Evolutionary conservation across 306 rosid genomes (phyloP).

Genomic region (Trichosanthes cucumerina): DNA sequence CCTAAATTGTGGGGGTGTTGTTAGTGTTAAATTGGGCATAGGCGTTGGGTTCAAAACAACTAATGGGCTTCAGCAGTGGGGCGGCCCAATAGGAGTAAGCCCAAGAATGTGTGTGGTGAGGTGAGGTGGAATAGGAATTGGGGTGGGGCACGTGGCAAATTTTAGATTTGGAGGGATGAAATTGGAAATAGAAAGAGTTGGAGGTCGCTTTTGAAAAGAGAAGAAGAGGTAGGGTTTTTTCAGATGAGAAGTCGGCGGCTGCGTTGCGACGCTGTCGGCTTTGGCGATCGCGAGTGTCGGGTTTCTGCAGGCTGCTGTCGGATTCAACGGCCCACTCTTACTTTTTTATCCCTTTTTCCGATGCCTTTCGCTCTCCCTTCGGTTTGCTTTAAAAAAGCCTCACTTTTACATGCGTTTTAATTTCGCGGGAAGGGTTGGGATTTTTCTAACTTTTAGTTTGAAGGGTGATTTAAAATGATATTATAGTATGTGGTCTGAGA

Average conservation of each 20-base stretch:
- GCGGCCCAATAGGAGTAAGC: not conserved
- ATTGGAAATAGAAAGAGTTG: not conserved
- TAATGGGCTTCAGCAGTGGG: not conserved
- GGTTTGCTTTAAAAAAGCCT: too few species aligned
- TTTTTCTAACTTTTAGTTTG: too few species aligned
- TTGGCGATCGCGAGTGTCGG: slow-evolving; percentile 13
- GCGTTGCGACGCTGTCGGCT: slow-evolving; percentile 46
- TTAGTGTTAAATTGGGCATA: too few species aligned
- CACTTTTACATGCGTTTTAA: too few species aligned
- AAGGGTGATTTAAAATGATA: too few species aligned
- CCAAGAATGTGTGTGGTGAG: not conserved
- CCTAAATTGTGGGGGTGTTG: too few species aligned
- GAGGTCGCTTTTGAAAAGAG: slow-evolving; percentile 22
- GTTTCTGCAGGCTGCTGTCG: slow-evolving; percentile 12
- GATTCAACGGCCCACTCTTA: not conserved
- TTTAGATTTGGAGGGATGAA: not conserved
- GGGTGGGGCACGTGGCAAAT: not conserved
- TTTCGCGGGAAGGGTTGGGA: too few species aligned
- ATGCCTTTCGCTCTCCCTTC: not conserved
- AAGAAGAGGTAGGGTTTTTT: not conserved
- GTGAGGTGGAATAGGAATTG: not conserved
- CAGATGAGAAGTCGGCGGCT: slow-evolving; percentile 36
- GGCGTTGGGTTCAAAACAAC: too few species aligned
- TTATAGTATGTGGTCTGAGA: too few species aligned
- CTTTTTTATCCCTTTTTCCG: not conserved